A percentile compares a stretch with the other conserved stretches of the same genome.
phyloP scores from a whole-genome alignment of 2,329 filamentous ascomycete genomes.

The Fusarium agapanthi region DNA sequence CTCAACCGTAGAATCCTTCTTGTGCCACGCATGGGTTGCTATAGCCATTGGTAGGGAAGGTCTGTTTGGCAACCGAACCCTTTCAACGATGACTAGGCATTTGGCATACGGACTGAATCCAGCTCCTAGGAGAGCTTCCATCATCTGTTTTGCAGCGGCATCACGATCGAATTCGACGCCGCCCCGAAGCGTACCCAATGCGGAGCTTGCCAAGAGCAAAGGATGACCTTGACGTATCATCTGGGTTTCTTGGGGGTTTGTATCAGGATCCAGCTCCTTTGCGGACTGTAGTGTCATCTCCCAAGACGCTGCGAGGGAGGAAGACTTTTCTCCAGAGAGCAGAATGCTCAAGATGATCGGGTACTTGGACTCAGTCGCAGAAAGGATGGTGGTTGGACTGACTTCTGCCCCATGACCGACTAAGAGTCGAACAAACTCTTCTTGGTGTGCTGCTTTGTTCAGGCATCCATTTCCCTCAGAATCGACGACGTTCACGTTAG shows the following conservation, averaged over 20 bases:
- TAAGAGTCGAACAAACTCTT: slow-evolving; percentile 11
- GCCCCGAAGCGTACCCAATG: neutral
- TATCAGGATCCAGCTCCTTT: neutral
- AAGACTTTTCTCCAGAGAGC: slow-evolving; percentile 1
- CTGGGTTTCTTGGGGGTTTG: neutral
- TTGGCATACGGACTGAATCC: slow-evolving; percentile 14
- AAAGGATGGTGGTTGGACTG: neutral
- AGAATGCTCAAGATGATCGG: slow-evolving; percentile 1
- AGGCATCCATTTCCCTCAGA: neutral
- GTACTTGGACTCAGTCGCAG: neutral
- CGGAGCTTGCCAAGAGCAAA: neutral
- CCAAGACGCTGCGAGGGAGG: neutral
- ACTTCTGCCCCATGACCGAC: slow-evolving; percentile 19
- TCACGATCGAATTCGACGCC: no score
- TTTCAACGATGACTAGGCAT: neutral
- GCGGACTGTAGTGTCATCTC: neutral
- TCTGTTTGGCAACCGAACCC: neutral
- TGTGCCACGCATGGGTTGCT: neutral
- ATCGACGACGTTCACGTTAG: slow-evolving; percentile 20
- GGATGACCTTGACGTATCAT: slow-evolving; percentile 1
- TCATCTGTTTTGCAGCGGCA: neutral
- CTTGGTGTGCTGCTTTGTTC: neutral
- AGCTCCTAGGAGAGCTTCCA: slow-evolving; percentile 5
- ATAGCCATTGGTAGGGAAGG: neutral
- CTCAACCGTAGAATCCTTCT: neutral